phyloP scores from a whole-genome alignment of 179 eudicot genomes.

The Silene coronaria region DNA sequence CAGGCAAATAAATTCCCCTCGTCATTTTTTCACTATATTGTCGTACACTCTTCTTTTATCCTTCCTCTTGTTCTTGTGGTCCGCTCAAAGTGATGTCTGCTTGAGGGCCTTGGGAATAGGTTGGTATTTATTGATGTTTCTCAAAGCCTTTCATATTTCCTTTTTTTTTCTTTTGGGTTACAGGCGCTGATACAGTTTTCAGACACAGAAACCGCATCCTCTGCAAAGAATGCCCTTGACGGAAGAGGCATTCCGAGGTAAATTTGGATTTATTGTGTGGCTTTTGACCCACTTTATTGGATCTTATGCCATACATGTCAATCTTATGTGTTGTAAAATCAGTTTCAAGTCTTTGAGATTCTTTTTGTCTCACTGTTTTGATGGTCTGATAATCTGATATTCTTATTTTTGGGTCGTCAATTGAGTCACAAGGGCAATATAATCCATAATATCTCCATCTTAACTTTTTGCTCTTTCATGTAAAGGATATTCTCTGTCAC shows the following conservation, averaged over 20 bases:
- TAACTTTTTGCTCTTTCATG: background rate
- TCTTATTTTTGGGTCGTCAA: no score
- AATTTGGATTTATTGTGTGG: slow-evolving; percentile 41
- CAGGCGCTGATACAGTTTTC: slow-evolving; percentile 98
- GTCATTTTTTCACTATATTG: background rate
- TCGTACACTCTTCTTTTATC: background rate
- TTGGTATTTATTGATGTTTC: background rate
- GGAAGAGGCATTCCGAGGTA: slow-evolving; percentile 99
- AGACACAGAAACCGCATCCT: slow-evolving; percentile 78
- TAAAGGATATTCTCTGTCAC: background rate
- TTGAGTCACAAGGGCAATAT: no score
- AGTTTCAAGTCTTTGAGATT: slow-evolving; percentile 38
- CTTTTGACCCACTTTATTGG: slow-evolving; percentile 31
- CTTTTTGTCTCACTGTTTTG: slow-evolving; percentile 17
- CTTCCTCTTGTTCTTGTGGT: background rate
- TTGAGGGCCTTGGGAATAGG: background rate
- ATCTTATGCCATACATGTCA: slow-evolving; percentile 35
- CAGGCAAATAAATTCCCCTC: slow-evolving; percentile 44
- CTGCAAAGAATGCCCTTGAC: slow-evolving; percentile 93
- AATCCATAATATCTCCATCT: no score
- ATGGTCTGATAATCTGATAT: background rate
- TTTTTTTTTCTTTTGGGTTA: slow-evolving; percentile 14
- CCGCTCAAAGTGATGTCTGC: slow-evolving; percentile 1
- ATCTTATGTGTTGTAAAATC: slow-evolving; percentile 36
- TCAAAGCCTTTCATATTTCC: slow-evolving; percentile 5